Conservation (phyloP, 2,329 filamentous ascomycete genomes). For the Talaromyces sp. region DNA sequence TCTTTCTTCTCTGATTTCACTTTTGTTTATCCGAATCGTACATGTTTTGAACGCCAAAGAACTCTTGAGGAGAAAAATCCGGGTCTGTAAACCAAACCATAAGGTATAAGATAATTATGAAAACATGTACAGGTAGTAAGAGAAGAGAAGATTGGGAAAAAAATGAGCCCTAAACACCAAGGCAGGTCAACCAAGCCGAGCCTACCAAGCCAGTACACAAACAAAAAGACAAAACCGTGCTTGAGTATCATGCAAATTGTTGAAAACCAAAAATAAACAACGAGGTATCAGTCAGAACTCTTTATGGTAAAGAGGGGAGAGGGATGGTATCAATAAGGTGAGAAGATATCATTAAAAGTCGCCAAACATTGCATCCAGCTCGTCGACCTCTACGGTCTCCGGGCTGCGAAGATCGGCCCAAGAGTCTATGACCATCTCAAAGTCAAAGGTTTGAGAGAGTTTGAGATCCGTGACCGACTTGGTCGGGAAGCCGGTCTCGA, state of each 20-base stretch:
- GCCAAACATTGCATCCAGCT: slow-evolving; percentile 83
- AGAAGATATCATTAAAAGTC: slow-evolving; percentile 54
- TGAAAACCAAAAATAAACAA: slow-evolving; percentile 18
- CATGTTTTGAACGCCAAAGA: slow-evolving; percentile 3
- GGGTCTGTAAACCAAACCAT: neutral
- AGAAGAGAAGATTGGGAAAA: slow-evolving; percentile 19
- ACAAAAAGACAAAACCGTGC: neutral
- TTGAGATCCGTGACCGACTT: slow-evolving; percentile 43
- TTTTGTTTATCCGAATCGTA: slow-evolving; percentile 6
- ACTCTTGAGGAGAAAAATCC: neutral
- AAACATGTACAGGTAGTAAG: slow-evolving; percentile 1
- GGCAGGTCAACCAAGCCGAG: slow-evolving; percentile 16
- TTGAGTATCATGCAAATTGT: slow-evolving; percentile 17
- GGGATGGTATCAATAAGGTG: neutral
- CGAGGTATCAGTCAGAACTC: slow-evolving; percentile 14
- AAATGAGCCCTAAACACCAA: slow-evolving; percentile 16
- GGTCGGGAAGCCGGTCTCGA: slow-evolving; percentile 35
- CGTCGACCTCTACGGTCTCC: slow-evolving; percentile 86
- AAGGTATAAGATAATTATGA: neutral
- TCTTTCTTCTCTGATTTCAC: slow-evolving; percentile 1
- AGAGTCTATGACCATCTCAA: slow-evolving; percentile 46
- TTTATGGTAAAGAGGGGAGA: slow-evolving; percentile 14
- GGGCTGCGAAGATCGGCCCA: slow-evolving; percentile 68
- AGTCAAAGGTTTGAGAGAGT: slow-evolving; percentile 29
- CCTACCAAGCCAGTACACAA: slow-evolving; percentile 14